These are phyloP conservation scores for Yarrowia galli DNA, from an alignment of 1,139 yeast genomes.

Conservation along the genomic window DNA sequence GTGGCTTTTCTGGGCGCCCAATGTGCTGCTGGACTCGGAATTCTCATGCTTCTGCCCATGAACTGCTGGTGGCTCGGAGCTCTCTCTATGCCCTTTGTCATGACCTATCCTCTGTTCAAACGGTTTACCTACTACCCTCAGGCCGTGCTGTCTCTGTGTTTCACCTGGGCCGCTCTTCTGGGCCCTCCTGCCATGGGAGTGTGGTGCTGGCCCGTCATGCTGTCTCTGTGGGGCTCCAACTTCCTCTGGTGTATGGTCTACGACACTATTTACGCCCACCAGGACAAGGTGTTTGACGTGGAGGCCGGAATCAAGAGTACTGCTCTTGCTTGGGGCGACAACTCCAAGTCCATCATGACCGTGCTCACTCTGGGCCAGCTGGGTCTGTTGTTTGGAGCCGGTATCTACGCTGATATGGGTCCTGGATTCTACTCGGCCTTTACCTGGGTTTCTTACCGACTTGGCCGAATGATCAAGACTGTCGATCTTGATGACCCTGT, in stretches of 20 bases:
- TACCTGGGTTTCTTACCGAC: constrained; percentile 70
- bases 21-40: constrained; percentile 75
- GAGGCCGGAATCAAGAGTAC: constrained; percentile 93
- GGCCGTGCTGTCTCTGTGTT: constrained; percentile 77
- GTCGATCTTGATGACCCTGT: constrained; percentile 82
- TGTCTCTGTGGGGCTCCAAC: constrained; percentile 77
- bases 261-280: constrained; percentile 97
- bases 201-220: constrained; percentile 71
- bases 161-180: constrained; percentile 92
- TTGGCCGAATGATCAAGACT: constrained; percentile 67
- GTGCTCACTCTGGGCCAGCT: constrained; percentile 73
- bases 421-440: constrained; percentile 78
- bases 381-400: constrained; percentile 70
- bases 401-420: constrained; percentile 82
- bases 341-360: constrained; percentile 71
- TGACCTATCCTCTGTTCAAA: constrained; percentile 90
- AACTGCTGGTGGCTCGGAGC: constrained; percentile 88
- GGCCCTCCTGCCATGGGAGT: constrained; percentile 98
- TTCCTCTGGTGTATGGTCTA: constrained; percentile 94
- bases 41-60: constrained; percentile 74
- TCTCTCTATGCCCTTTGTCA: constrained; percentile 77
- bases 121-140: constrained; percentile 96
- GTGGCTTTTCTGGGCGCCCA: constrained; percentile 76
- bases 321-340: constrained; percentile 90
- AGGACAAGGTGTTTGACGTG: constrained; percentile 87